Conservation (phyloP, 2,329 filamentous ascomycete genomes). For the Corinectria fuckeliana region DNA sequence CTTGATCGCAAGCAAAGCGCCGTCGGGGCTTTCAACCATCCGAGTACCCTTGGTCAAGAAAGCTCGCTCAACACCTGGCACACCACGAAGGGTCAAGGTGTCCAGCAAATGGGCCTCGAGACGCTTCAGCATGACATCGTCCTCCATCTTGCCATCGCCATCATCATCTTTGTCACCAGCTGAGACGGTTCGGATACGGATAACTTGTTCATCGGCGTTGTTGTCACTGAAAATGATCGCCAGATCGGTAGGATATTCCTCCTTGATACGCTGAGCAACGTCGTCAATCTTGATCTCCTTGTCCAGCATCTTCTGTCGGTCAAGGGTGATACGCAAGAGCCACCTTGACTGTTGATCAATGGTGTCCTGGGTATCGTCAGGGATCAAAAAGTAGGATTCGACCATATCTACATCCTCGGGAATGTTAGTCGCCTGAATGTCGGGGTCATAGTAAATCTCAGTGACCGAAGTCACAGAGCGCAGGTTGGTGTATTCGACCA, state of each 20-base stretch:
- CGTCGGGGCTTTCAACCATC: constrained; percentile 71
- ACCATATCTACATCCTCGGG: constrained; percentile 91
- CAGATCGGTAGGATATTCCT: constrained; percentile 83
- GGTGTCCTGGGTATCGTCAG: constrained; percentile 71
- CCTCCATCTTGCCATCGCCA: constrained; percentile 67
- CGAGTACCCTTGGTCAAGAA: constrained; percentile 86
- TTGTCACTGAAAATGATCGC: constrained; percentile 97
- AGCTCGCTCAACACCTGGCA: constrained; percentile 85
- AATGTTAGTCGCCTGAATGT: constrained; percentile 85
- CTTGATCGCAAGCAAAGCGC: constrained; percentile 76
- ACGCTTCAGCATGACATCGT: constrained; percentile 92
- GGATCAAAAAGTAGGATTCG: constrained; percentile 94
- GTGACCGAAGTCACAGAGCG: constrained; percentile 89
- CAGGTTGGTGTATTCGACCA: constrained; percentile 92
- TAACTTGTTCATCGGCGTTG: constrained; percentile 93
- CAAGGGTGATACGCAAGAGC: constrained; percentile 91
- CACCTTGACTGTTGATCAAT: constrained; percentile 86
- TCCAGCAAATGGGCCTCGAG: constrained; percentile 92
- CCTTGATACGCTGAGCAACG: constrained; percentile 87
- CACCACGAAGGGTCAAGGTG: constrained; percentile 88
- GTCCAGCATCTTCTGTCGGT: constrained; percentile 92
- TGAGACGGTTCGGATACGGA: constrained; percentile 83
- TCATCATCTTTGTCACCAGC: constrained; percentile 75
- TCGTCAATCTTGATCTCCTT: constrained; percentile 92
- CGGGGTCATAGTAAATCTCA: constrained; percentile 97